These are phyloP conservation scores for Yamadazyma kanchanaburiensis DNA, from an alignment of 1,139 yeast species.

Conservation along the genomic window DNA sequence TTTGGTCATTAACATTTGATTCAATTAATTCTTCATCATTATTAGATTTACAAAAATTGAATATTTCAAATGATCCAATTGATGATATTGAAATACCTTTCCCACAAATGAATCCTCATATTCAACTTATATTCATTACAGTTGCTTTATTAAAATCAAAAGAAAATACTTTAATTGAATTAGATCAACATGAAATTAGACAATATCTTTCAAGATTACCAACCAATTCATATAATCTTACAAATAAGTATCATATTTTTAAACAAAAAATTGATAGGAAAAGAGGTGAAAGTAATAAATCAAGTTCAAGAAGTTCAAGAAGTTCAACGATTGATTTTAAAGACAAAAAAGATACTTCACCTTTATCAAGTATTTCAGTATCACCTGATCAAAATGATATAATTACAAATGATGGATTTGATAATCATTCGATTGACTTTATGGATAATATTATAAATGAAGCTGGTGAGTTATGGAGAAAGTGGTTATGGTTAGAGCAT, in stretches of 20 bases:
- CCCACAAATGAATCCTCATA: conserved; percentile 71
- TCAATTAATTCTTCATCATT: conserved; percentile 4
- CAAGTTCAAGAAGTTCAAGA: conserved; percentile 13
- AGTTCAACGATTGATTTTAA: conserved; percentile 9
- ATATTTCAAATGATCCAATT: conserved; percentile 1
- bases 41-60: conserved; percentile 4
- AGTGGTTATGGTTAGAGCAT: conserved; percentile 71
- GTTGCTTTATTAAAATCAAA: conserved; percentile 79
- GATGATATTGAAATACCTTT: conserved; percentile 45
- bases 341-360: conserved; percentile 1
- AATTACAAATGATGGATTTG: conserved; percentile 34
- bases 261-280: conserved; percentile 20
- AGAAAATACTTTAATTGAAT: conserved; percentile 73
- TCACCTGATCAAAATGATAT: conserved; percentile 13
- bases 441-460: conserved; percentile 69
- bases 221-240: conserved; percentile 34
- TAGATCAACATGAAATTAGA: conserved; percentile 86
- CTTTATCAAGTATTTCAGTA: conserved; percentile 2
- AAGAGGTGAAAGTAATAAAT: conserved; percentile 13
- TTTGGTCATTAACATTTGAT: conserved; percentile 30
- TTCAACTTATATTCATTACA: conserved; percentile 72
- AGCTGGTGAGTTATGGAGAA: conserved; percentile 88
- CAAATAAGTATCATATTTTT: conserved; percentile 33
- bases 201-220: conserved; percentile 66
- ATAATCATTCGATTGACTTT: conserved; percentile 45